Base-by-base conservation (phyloP, 2,329 filamentous ascomycete genomes). In the Cladophialophora yegresii region DNA sequence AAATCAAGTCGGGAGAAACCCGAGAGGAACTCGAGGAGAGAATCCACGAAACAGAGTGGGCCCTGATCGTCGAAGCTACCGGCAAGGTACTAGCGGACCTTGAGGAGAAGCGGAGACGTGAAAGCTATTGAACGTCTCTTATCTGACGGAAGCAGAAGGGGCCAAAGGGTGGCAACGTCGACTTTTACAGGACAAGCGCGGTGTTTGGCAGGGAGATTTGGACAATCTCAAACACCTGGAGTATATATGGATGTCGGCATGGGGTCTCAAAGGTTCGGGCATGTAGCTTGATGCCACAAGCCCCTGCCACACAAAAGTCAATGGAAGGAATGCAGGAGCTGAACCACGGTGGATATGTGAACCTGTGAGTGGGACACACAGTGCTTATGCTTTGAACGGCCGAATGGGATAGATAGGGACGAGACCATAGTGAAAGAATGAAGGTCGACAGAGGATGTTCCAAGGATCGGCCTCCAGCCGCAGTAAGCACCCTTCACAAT, bases 21-120 rank as follows among this genome's bases (percentile, higher is more conserved):
- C 72, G 93, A 62, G 83, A 86, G 36, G 83, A 84, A 56, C 81
- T 96, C 30, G 84, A 92, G 77, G 80, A 85, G 72, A 87, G 87
- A 74, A 89, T 96, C 67, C 92, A 96, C 76, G 77, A 77, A 22
- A 82, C 87, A 32, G 93, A 96, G 80, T 92, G 93, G 80, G 82
- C 83, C 67, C 78, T 92, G 69, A 92, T 96, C 71, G 88, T 96
- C 30, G 85, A 91, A 72, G 92, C 91, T 1, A 88, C 89, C 40
- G 80, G 76, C 67, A 78, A 75, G 71, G 80, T 80, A 9, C 75
- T 86, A 50, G 77, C 79, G 67, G 66, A 59, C 30, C 40, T 68
- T 10, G 66, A 70, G 47, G 54, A 62, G 20, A 56, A 68, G 51
- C 54, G 68, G 40, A 60, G 62, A 28, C 20, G 23, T 5, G 57